phyloP scores from a whole-genome alignment of 768 basidiomycete genomes.

The Suillus americanus region DNA sequence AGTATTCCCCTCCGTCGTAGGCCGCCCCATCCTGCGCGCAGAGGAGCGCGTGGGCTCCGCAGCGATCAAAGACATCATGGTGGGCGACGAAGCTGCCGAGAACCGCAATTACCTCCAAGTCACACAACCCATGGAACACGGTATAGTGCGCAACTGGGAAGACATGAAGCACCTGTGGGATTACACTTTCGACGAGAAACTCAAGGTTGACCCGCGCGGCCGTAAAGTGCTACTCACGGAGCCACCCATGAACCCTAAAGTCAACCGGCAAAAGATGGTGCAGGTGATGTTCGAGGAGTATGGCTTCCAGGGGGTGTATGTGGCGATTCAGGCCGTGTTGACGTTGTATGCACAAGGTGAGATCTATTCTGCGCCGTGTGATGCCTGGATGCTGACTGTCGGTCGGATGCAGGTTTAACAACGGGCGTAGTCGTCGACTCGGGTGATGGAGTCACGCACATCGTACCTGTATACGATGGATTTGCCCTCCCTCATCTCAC shows the following conservation, averaged over 20 bases:
- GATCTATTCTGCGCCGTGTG: slow-evolving; percentile 21
- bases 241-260: slow-evolving; percentile 98
- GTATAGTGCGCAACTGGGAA: slow-evolving; percentile 98
- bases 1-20: slow-evolving; percentile 95
- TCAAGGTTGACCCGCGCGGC: slow-evolving; percentile 82
- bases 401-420: slow-evolving; percentile 67
- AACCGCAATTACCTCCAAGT: slow-evolving; percentile 95
- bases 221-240: slow-evolving; percentile 93
- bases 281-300: slow-evolving; percentile 99
- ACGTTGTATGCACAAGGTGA: slow-evolving; percentile 97
- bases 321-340: slow-evolving; percentile 97
- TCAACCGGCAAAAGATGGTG: slow-evolving; percentile 89
- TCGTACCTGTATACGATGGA: slow-evolving; percentile 98
- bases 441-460: slow-evolving; percentile 98
- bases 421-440: slow-evolving; percentile 99
- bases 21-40: slow-evolving; percentile 94
- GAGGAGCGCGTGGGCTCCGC: slow-evolving; percentile 90
- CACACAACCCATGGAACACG: slow-evolving; percentile 99
- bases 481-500: slow-evolving; percentile 95
- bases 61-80: slow-evolving; percentile 95
- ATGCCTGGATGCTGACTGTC: slow-evolving; percentile 1
- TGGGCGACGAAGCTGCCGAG: slow-evolving; percentile 94
- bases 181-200: slow-evolving; percentile 97
- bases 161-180: slow-evolving; percentile 99
- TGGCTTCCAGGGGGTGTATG: slow-evolving; percentile 92